Conservation (phyloP, 148 eudicot genomes). For the Selenicereus undatus region DNA sequence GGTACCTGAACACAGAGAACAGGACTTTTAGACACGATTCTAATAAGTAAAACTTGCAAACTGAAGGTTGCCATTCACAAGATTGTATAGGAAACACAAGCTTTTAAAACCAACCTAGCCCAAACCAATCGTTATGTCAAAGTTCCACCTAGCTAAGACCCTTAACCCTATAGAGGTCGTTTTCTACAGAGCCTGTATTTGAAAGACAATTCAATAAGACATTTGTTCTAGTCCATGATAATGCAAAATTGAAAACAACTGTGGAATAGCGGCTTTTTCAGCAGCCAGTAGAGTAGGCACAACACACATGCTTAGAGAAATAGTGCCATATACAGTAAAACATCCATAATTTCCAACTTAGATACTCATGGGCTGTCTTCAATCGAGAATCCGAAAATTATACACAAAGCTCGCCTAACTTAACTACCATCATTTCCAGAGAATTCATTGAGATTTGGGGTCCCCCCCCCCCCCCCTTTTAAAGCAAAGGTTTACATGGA, state of each 20-base stretch:
- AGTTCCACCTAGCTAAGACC: not conserved
- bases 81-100: not conserved
- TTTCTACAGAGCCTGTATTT: too few relatives aligned
- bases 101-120: not conserved
- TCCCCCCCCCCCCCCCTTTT: not conserved
- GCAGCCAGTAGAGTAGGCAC: not conserved
- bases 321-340: not conserved
- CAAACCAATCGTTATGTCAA: not conserved
- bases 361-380: not conserved
- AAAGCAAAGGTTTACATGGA: not conserved
- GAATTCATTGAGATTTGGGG: not conserved
- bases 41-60: not conserved
- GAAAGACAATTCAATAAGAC: not conserved
- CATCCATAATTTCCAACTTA: not conserved
- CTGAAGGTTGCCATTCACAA: not conserved
- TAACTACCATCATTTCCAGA: not conserved
- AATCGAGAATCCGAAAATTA: not conserved
- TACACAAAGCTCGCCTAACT: not conserved
- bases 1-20: constrained; percentile 20
- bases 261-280: not conserved
- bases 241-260: not conserved
- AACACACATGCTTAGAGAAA: not conserved
- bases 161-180: too few relatives aligned
- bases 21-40: constrained; percentile 4
- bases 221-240: not conserved